These are phyloP conservation scores for Trichoderma sp. DNA, from an alignment of 2,329 filamentous ascomycete species.

Conservation along the genomic window DNA sequence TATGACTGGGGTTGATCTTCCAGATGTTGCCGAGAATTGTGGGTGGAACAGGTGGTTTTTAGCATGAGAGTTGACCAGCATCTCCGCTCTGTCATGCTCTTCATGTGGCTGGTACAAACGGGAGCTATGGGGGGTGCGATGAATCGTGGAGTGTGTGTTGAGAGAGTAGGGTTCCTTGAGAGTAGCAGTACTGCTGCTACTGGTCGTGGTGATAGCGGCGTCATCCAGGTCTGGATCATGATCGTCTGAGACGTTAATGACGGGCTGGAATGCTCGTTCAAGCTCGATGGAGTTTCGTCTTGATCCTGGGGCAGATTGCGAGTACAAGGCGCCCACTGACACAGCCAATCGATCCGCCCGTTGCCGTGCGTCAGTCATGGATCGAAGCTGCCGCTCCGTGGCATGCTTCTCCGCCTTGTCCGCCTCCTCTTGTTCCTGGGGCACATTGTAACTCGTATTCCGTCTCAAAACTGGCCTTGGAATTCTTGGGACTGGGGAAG, in stretches of 20 bases:
- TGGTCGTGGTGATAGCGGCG: slow-evolving; percentile 19
- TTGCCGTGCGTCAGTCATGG: slow-evolving; percentile 40
- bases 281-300: slow-evolving; percentile 36
- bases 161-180: background rate
- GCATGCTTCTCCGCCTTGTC: slow-evolving; percentile 39
- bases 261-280: slow-evolving; percentile 33
- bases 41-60: slow-evolving; percentile 33
- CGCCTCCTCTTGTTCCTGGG: slow-evolving; percentile 39
- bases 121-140: slow-evolving; percentile 26
- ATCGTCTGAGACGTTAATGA: slow-evolving; percentile 33
- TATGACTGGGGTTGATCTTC: slow-evolving; percentile 37
- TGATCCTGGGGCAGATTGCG: slow-evolving; percentile 38
- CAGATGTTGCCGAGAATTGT: slow-evolving; percentile 31
- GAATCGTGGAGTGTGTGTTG: slow-evolving; percentile 20
- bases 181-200: slow-evolving; percentile 8
- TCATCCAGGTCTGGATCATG: slow-evolving; percentile 21
- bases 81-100: slow-evolving; percentile 33
- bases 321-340: slow-evolving; percentile 33
- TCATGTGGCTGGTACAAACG: slow-evolving; percentile 24
- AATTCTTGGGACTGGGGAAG: slow-evolving; percentile 18
- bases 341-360: slow-evolving; percentile 40
- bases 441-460: slow-evolving; percentile 43
- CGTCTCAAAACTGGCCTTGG: slow-evolving; percentile 41
- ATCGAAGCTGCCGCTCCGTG: slow-evolving; percentile 38
- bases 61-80: slow-evolving; percentile 35